phyloP scores from a whole-genome alignment of 2,329 filamentous ascomycete species.

The Monosporascus sp. region DNA sequence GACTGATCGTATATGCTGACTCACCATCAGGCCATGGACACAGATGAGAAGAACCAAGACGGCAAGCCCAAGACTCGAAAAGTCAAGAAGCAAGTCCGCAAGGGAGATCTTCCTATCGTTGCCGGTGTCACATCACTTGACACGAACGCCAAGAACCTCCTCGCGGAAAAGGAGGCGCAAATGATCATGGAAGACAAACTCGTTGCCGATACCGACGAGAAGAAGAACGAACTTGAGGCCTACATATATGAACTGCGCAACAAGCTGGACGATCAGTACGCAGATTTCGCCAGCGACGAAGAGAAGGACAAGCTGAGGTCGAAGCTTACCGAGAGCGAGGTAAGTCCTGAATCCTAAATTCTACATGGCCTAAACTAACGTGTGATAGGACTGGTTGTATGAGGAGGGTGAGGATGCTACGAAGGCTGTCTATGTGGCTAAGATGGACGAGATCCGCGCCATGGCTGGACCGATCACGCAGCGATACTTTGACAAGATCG shows the following conservation, averaged over 20 bases:
- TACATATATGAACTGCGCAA: slow-evolving; percentile 96
- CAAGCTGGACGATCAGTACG: slow-evolving; percentile 89
- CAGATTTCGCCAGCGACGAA: slow-evolving; percentile 82
- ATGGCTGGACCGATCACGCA: slow-evolving; percentile 88
- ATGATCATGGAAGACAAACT: slow-evolving; percentile 99
- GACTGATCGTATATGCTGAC: slow-evolving; percentile 13
- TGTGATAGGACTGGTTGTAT: slow-evolving; percentile 88
- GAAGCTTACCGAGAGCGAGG: slow-evolving; percentile 81
- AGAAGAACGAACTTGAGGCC: slow-evolving; percentile 99
- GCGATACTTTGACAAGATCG: slow-evolving; percentile 91
- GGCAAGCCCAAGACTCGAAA: slow-evolving; percentile 79
- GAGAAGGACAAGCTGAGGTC: slow-evolving; percentile 83
- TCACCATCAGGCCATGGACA: slow-evolving; percentile 70
- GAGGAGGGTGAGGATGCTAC: slow-evolving; percentile 92
- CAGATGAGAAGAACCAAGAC: slow-evolving; percentile 60
- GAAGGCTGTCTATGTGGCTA: slow-evolving; percentile 89
- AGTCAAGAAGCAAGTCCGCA: slow-evolving; percentile 98
- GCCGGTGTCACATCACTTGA: slow-evolving; percentile 80
- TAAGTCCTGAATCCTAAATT: slow-evolving; percentile 42
- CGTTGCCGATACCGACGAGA: slow-evolving; percentile 95
- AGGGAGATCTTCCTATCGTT: slow-evolving; percentile 87
- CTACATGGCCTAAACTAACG: slow-evolving; percentile 14
- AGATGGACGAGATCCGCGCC: slow-evolving; percentile 91
- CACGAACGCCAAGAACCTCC: slow-evolving; percentile 55
- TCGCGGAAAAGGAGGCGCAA: slow-evolving; percentile 73